These are phyloP conservation scores for Russula sp. DNA, from an alignment of 768 basidiomycete genomes.

Conservation along the genomic window DNA sequence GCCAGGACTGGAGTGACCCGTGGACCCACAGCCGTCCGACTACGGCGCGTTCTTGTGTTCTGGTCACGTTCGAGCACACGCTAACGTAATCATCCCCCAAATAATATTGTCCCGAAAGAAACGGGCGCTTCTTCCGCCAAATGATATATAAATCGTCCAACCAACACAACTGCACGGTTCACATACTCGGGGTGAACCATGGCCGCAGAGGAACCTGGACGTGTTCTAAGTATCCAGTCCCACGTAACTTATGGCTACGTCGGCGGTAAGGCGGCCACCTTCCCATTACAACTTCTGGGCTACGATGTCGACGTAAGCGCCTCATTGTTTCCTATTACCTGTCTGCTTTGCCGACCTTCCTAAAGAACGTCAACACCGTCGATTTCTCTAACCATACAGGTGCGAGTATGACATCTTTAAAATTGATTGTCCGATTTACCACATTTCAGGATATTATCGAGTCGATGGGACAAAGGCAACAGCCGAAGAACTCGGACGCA, in stretches of 20 bases:
- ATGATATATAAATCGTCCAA: neutral
- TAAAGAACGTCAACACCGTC: slow-evolving; percentile 80
- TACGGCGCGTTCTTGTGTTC: slow-evolving; percentile 8
- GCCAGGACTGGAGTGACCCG: neutral
- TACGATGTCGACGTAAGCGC: slow-evolving; percentile 87
- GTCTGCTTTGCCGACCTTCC: slow-evolving; percentile 1
- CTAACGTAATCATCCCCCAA: too few species aligned
- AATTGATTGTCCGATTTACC: neutral
- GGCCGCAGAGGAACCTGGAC: slow-evolving; percentile 27
- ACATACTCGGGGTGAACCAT: neutral
- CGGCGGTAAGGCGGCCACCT: slow-evolving; percentile 74
- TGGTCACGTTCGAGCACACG: slow-evolving; percentile 4
- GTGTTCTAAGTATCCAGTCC: slow-evolving; percentile 86
- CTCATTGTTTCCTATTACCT: neutral
- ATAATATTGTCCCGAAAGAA: too few species aligned
- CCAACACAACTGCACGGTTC: neutral
- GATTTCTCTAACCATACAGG: slow-evolving; percentile 95
- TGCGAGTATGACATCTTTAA: slow-evolving; percentile 26
- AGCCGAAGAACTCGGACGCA: slow-evolving; percentile 63
- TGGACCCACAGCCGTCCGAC: neutral
- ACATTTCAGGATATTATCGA: slow-evolving; percentile 66
- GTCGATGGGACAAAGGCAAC: slow-evolving; percentile 74
- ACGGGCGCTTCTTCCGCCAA: neutral
- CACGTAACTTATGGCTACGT: slow-evolving; percentile 95
- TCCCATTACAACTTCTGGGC: slow-evolving; percentile 77